phyloP scores from a whole-genome alignment of 1,284 basidiomycete genomes.

The Peniophora sp. region DNA sequence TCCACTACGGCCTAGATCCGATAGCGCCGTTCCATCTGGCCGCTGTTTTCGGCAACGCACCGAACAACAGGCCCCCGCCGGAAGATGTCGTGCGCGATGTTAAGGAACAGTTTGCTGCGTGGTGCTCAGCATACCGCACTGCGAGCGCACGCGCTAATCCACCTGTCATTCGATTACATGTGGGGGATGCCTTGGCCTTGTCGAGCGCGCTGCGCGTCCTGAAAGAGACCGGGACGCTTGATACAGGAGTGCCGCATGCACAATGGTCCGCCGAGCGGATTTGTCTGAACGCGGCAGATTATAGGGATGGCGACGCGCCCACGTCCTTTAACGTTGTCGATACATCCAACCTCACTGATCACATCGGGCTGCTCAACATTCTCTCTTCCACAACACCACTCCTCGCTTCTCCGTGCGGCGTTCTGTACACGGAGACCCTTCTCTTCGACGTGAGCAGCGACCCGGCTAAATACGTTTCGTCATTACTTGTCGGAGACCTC shows the following conservation, averaged over 20 bases:
- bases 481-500: slow-evolving; percentile 29
- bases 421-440: slow-evolving; percentile 36
- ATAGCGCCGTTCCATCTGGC: slow-evolving; percentile 40
- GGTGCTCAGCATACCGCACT: slow-evolving; percentile 25
- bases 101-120: slow-evolving; percentile 25
- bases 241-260: slow-evolving; percentile 22
- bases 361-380: slow-evolving; percentile 41
- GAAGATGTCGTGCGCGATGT: slow-evolving; percentile 20
- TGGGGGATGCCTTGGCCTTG: slow-evolving; percentile 27
- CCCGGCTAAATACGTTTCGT: slow-evolving; percentile 23
- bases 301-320: slow-evolving; percentile 25
- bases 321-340: slow-evolving; percentile 43
- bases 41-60: slow-evolving; percentile 22
- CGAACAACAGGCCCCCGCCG: slow-evolving; percentile 3
- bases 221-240: slow-evolving; percentile 7
- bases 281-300: slow-evolving; percentile 26
- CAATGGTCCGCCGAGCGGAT: slow-evolving; percentile 29
- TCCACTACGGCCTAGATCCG: slow-evolving; percentile 42
- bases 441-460: slow-evolving; percentile 18
- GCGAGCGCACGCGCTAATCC: too few relatives aligned
- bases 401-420: slow-evolving; percentile 21
- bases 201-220: slow-evolving; percentile 22
- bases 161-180: slow-evolving; percentile 29
- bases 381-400: slow-evolving; percentile 30
- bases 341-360: slow-evolving; percentile 43